Percentiles rank a stretch among this genome's conserved stretches.
phyloP scores from a whole-genome alignment of 305 asterid species.

The Solanum hybrid region DNA sequence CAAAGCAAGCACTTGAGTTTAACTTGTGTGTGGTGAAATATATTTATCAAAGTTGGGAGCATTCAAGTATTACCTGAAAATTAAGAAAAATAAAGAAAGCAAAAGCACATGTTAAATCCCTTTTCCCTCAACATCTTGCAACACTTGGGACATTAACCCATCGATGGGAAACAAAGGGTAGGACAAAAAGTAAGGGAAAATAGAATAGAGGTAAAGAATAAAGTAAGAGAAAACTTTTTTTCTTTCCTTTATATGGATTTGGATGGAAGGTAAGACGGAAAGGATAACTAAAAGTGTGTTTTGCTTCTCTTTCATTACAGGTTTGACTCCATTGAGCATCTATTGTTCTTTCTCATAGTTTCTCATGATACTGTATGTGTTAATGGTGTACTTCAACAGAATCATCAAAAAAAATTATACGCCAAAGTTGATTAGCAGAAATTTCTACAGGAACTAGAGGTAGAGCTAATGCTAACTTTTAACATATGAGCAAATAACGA shows the following conservation, averaged over 20 bases:
- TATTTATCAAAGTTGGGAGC: neutral
- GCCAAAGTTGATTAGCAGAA: neutral
- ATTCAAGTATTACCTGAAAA: neutral
- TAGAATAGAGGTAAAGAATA: neutral
- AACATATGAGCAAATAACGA: neutral
- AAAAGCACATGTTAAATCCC: neutral
- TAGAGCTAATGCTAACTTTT: neutral
- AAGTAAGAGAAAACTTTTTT: neutral
- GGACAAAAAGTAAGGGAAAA: neutral
- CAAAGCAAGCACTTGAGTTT: slow-evolving; percentile 7
- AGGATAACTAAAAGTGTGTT: neutral
- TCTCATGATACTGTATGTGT: neutral
- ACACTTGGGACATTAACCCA: neutral
- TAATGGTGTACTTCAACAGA: neutral
- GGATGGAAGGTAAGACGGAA: neutral
- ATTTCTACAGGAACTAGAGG: neutral
- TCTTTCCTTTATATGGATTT: neutral
- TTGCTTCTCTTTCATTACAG: neutral
- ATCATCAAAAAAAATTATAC: neutral
- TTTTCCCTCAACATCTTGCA: neutral
- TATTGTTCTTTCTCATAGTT: neutral
- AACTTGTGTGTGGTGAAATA: neutral
- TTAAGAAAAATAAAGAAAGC: neutral
- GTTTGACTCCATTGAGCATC: neutral
- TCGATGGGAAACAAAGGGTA: neutral